These are phyloP conservation scores for Lanmaoa rubissima DNA, from an alignment of 768 basidiomycete species.

Conservation along the genomic window DNA sequence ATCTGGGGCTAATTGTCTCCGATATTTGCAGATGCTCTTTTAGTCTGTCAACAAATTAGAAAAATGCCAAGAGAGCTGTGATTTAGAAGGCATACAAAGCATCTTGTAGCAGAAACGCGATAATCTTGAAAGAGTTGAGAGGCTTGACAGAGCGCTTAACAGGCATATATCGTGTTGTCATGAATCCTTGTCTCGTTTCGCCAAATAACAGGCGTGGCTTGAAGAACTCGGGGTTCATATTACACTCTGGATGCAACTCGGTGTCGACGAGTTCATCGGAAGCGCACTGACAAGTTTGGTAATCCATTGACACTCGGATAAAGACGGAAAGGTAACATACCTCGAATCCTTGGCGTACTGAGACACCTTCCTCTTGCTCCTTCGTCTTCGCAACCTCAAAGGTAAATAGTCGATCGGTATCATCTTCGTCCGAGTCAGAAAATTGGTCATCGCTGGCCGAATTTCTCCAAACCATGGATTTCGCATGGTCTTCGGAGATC, in stretches of 20 bases:
- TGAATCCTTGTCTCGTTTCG: conserved; percentile 43
- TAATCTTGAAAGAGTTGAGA: conserved; percentile 4
- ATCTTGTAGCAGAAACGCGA: conserved; percentile 20
- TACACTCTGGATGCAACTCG: conserved; percentile 21
- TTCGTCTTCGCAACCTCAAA: conserved; percentile 57
- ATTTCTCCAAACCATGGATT: conserved; percentile 43
- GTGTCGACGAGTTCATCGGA: conserved; percentile 19
- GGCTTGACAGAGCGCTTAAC: conserved; percentile 9
- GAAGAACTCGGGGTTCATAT: conserved; percentile 21
- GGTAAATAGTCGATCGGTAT: conserved; percentile 50
- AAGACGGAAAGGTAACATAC: conserved; percentile 24
- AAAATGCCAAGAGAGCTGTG: background rate
- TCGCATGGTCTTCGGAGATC: conserved; percentile 46
- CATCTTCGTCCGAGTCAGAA: conserved; percentile 35
- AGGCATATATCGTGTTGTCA: conserved; percentile 32
- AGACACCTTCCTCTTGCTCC: conserved; percentile 55
- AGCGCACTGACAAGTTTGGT: conserved; percentile 3
- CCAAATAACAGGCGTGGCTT: conserved; percentile 37
- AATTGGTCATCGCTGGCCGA: conserved; percentile 28
- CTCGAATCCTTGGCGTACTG: conserved; percentile 43
- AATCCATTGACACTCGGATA: background rate
- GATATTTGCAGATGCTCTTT: conserved; percentile 28
- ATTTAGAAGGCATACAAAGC: conserved; percentile 19
- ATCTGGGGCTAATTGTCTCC: conserved; percentile 21
- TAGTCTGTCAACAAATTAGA: conserved; percentile 16